phyloP scores from a whole-genome alignment of 306 rosid genomes.

The Corylus avellana region DNA sequence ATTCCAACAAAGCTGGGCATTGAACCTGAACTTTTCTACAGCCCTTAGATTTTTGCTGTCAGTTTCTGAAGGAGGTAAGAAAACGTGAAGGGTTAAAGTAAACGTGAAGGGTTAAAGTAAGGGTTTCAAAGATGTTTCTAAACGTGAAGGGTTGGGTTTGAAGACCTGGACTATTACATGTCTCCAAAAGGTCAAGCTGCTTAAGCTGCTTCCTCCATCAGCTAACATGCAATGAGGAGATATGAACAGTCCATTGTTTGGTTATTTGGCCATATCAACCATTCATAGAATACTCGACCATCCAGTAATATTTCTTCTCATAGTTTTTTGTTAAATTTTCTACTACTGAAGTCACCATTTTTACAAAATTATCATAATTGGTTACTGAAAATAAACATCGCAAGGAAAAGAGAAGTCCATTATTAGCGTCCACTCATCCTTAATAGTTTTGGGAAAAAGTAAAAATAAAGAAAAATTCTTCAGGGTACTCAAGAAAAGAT shows the following conservation, averaged over 20 bases:
- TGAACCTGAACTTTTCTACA: conserved; percentile 11
- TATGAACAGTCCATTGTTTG: background rate
- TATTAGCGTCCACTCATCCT: background rate
- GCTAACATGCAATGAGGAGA: background rate
- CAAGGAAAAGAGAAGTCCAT: background rate
- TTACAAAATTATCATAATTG: background rate
- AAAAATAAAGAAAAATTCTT: background rate
- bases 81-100: background rate
- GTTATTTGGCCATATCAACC: background rate
- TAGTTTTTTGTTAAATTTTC: background rate
- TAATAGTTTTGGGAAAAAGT: background rate
- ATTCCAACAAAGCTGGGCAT: background rate
- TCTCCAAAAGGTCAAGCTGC: background rate
- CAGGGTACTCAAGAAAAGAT: background rate
- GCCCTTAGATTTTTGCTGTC: background rate
- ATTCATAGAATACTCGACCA: background rate
- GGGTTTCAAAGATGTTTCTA: background rate
- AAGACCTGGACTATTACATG: background rate
- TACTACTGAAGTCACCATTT: background rate
- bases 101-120: too few species aligned
- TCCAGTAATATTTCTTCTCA: background rate
- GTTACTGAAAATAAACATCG: background rate
- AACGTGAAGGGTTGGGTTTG: background rate
- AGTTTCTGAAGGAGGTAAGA: background rate
- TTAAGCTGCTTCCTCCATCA: background rate